These are phyloP conservation scores for Xylariaceae sp. DNA, from an alignment of 2,329 filamentous ascomycete species.

Conservation along the genomic window DNA sequence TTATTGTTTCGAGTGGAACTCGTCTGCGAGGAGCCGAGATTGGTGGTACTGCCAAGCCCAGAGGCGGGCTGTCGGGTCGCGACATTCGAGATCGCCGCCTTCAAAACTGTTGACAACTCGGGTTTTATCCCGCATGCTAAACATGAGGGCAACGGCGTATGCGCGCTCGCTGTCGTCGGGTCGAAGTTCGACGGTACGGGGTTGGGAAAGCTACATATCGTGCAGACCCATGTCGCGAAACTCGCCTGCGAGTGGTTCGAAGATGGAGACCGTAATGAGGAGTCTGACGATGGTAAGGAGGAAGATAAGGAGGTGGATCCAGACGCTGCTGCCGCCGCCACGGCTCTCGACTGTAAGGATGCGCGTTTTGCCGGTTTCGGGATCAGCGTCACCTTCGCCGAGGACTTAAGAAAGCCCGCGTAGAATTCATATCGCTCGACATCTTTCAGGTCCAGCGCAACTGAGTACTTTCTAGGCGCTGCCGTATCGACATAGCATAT, in stretches of 20 bases:
- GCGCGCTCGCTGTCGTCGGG: slow-evolving; percentile 68
- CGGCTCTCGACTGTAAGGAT: slow-evolving; percentile 50
- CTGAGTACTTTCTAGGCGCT: slow-evolving; percentile 77
- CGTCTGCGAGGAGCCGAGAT: slow-evolving; percentile 11
- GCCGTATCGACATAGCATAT: slow-evolving; percentile 90
- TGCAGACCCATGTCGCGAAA: slow-evolving; percentile 86
- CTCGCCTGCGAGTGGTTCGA: slow-evolving; percentile 45
- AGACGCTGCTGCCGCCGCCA: slow-evolving; percentile 42
- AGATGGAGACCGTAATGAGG: slow-evolving; percentile 38
- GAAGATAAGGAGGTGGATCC: slow-evolving; percentile 39
- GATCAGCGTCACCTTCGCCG: slow-evolving; percentile 82
- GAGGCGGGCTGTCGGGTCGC: slow-evolving; percentile 40
- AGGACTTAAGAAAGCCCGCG: slow-evolving; percentile 90
- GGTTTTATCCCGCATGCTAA: slow-evolving; percentile 93
- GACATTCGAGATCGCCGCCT: slow-evolving; percentile 76
- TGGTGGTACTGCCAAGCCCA: slow-evolving; percentile 10
- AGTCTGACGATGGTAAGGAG: slow-evolving; percentile 24
- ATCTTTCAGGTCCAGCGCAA: slow-evolving; percentile 82
- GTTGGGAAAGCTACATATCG: slow-evolving; percentile 93
- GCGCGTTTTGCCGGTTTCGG: slow-evolving; percentile 71
- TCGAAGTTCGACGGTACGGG: slow-evolving; percentile 92
- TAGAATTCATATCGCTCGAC: slow-evolving; percentile 89
- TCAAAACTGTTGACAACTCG: slow-evolving; percentile 72
- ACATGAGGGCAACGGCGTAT: slow-evolving; percentile 80
- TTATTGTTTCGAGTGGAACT: slow-evolving; percentile 3